A percentile compares a stretch with the other conserved stretches of the same genome.
Evolutionary conservation across 1,284 basidiomycete species (phyloP).

Genomic region (Ganoderma meredithae): DNA sequence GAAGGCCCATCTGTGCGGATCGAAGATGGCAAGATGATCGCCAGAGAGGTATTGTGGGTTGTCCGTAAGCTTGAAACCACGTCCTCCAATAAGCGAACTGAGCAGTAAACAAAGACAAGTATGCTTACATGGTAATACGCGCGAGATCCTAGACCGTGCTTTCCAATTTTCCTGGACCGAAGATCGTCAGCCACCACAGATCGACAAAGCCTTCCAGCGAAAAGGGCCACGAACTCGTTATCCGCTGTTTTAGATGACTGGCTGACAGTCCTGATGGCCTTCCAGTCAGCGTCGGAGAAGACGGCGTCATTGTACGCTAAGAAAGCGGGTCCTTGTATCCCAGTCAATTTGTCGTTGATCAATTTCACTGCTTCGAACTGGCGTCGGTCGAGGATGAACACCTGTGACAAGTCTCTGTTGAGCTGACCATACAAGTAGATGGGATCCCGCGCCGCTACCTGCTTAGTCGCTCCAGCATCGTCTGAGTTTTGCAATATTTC

Average conservation of each 20-base stretch:
- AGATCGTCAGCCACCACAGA: background rate
- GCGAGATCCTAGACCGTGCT: constrained; percentile 59
- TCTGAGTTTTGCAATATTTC: constrained; percentile 59
- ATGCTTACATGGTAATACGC: constrained; percentile 55
- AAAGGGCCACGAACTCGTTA: constrained; percentile 44
- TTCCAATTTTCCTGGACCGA: constrained; percentile 57
- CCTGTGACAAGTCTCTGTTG: constrained; percentile 37
- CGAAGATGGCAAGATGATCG: constrained; percentile 49
- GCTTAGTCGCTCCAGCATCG: constrained; percentile 45
- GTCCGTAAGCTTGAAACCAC: constrained; percentile 51
- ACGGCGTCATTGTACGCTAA: constrained; percentile 54
- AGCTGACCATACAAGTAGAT: background rate
- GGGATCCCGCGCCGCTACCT: constrained; percentile 25
- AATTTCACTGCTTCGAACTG: constrained; percentile 39
- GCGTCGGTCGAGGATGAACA: constrained; percentile 51
- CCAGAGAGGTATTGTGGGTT: constrained; percentile 58
- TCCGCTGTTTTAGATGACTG: constrained; percentile 55
- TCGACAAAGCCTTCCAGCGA: background rate
- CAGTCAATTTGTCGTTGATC: constrained; percentile 40
- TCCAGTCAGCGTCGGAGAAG: constrained; percentile 53
- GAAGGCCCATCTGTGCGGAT: constrained; percentile 48
- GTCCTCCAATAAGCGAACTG: background rate
- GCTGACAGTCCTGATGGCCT: constrained; percentile 51
- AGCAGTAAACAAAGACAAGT: background rate
- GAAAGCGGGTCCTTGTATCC: constrained; percentile 54